Conservation (phyloP, 495 filamentous ascomycete genomes). For the Amniculicola lignicola region DNA sequence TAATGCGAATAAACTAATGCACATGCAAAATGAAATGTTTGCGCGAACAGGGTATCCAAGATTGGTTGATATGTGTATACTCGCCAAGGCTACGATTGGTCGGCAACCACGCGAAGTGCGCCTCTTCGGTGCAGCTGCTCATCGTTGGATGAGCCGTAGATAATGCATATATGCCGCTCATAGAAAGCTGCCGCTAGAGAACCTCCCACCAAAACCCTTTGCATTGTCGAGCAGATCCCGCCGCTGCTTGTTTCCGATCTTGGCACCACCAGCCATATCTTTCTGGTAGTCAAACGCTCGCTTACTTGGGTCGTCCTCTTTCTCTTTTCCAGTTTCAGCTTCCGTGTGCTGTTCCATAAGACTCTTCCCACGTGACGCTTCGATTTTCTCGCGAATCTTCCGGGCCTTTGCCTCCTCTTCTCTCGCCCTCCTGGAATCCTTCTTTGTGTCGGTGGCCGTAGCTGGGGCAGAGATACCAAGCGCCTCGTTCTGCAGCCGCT, state of each 20-base stretch:
- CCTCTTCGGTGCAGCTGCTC: too few relatives aligned
- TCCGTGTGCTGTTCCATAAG: slow-evolving; percentile 62
- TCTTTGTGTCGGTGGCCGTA: slow-evolving; percentile 29
- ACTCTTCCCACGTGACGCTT: slow-evolving; percentile 59
- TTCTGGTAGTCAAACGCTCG: slow-evolving; percentile 90
- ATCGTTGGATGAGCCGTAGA: too few relatives aligned
- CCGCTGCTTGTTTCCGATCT: slow-evolving; percentile 69
- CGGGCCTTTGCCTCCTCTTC: slow-evolving; percentile 49
- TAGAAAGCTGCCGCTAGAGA: slow-evolving; percentile 74
- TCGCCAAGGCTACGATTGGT: too few relatives aligned
- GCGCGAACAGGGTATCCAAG: too few relatives aligned
- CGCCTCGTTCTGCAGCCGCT: slow-evolving; percentile 78
- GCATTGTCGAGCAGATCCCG: slow-evolving; percentile 77
- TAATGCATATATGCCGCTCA: too few relatives aligned
- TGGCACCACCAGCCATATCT: slow-evolving; percentile 77
- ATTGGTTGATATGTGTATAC: too few relatives aligned
- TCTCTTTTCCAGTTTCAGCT: slow-evolving; percentile 47
- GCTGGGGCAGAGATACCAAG: slow-evolving; percentile 60
- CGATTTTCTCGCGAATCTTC: slow-evolving; percentile 58
- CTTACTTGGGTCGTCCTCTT: slow-evolving; percentile 88
- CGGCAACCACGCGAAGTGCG: too few relatives aligned
- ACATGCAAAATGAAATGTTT: too few relatives aligned
- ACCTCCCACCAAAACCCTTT: slow-evolving; percentile 77
- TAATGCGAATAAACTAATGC: too few relatives aligned
- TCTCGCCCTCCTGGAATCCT: slow-evolving; percentile 20